Conservation (phyloP, 768 basidiomycete genomes). For the Leccinum longicurvipes region DNA sequence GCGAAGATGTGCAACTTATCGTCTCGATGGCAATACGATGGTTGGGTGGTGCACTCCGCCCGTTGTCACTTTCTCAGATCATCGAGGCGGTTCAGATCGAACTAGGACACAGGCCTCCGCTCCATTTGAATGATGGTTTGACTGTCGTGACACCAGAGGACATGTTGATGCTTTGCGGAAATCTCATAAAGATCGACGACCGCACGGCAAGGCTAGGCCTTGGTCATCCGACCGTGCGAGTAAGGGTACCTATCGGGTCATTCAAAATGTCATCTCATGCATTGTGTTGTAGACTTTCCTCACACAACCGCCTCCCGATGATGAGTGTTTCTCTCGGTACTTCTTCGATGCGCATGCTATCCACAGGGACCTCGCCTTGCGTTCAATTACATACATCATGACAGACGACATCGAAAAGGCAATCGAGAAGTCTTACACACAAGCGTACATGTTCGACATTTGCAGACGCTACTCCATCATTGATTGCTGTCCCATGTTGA, state of each 20-base stretch:
- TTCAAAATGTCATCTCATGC: not conserved
- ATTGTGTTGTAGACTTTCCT: slow-evolving; percentile 20
- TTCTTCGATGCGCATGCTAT: slow-evolving; percentile 21
- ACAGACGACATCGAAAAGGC: slow-evolving; percentile 22
- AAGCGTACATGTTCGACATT: slow-evolving; percentile 25
- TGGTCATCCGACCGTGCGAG: slow-evolving; percentile 23
- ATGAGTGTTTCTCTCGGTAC: slow-evolving; percentile 10
- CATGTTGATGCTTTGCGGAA: slow-evolving; percentile 26
- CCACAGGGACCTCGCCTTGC: slow-evolving; percentile 28
- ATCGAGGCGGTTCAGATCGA: slow-evolving; percentile 31
- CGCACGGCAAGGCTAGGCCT: slow-evolving; percentile 19
- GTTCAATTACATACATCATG: slow-evolving; percentile 29
- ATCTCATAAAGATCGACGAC: slow-evolving; percentile 26
- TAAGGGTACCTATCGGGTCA: slow-evolving; percentile 2
- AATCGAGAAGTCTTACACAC: slow-evolving; percentile 21
- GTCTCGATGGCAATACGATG: slow-evolving; percentile 24
- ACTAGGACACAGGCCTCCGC: slow-evolving; percentile 16
- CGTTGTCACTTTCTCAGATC: slow-evolving; percentile 25
- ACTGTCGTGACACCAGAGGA: slow-evolving; percentile 24
- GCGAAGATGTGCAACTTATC: slow-evolving; percentile 22
- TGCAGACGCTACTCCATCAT: slow-evolving; percentile 25
- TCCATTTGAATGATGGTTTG: slow-evolving; percentile 24
- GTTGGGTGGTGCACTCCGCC: slow-evolving; percentile 27
- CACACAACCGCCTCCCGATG: slow-evolving; percentile 14
- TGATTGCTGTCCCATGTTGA: slow-evolving; percentile 26